phyloP scores from a whole-genome alignment of 495 filamentous ascomycete genomes.

The Tetracladium marchalianum region DNA sequence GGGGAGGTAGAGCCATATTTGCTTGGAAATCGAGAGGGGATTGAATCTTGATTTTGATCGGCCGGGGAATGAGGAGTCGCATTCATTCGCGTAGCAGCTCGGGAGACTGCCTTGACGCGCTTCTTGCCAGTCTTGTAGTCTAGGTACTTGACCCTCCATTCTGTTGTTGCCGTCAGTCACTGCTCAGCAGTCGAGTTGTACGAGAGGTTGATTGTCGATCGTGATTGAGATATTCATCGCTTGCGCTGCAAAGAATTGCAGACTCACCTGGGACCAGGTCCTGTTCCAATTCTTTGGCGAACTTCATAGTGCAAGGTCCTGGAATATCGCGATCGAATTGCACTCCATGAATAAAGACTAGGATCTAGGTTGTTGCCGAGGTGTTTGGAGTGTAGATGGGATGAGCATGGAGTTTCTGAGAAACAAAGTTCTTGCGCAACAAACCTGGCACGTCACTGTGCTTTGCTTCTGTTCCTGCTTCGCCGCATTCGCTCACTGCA shows the following conservation, averaged over 20 bases:
- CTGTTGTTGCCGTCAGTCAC: conserved; percentile 24
- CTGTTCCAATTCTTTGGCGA: conserved; percentile 68
- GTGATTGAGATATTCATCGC: neutral
- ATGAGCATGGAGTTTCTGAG: no score
- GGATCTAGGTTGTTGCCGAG: no score
- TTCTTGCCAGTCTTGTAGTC: conserved; percentile 93
- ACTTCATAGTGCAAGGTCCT: conserved; percentile 26
- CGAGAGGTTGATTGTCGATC: conserved; percentile 6
- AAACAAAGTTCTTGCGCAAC: no score
- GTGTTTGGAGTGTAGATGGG: no score
- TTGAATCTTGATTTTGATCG: neutral
- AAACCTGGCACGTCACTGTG: no score
- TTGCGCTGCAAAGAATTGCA: no score
- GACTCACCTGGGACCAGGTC: conserved; percentile 62
- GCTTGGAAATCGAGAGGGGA: conserved; percentile 1
- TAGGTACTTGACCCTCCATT: conserved; percentile 88
- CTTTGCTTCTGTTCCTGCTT: no score
- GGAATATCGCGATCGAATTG: neutral
- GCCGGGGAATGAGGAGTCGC: conserved; percentile 30
- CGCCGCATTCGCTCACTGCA: no score
- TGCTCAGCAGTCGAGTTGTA: neutral
- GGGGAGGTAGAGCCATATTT: conserved; percentile 12
- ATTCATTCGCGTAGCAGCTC: conserved; percentile 56
- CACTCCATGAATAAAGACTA: no score
- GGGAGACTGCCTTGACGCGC: conserved; percentile 70